A percentile compares a stretch with the other conserved stretches of the same genome.
Evolutionary conservation across 2,329 filamentous ascomycete species (phyloP).

Genomic region (Cladobotryum mycophilum): DNA sequence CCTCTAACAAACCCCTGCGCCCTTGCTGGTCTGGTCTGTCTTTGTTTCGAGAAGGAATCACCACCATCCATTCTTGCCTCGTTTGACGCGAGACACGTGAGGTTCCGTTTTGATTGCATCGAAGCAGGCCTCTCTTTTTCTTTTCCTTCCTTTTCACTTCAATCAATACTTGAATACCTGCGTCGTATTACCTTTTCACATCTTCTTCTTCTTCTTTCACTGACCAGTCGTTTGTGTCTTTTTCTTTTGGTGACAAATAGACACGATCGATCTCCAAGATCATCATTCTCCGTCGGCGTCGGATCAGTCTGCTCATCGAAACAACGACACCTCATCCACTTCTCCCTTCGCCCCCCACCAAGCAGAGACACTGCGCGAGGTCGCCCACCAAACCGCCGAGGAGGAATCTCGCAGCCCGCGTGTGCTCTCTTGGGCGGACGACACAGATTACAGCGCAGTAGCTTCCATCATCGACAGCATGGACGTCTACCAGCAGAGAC

Average conservation of each 20-base stretch:
- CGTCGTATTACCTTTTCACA: not conserved
- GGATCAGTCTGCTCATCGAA: conserved; percentile 53
- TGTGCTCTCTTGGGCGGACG: conserved; percentile 41
- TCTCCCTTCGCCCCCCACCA: conserved; percentile 69
- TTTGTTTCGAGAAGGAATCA: too few relatives aligned
- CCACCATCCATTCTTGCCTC: not conserved
- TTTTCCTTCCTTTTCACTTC: not conserved
- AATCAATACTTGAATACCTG: not conserved
- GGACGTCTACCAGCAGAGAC: conserved; percentile 26
- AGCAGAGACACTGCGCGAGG: conserved; percentile 73
- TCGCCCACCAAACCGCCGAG: conserved; percentile 68
- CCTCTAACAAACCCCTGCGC: not conserved
- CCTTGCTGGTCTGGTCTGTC: not conserved
- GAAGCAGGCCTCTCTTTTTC: not conserved
- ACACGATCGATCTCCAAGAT: conserved; percentile 92
- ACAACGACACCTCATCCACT: conserved; percentile 31
- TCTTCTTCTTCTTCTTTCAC: conserved; percentile 7
- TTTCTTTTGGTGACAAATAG: conserved; percentile 37
- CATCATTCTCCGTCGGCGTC: conserved; percentile 75
- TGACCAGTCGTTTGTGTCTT: conserved; percentile 15
- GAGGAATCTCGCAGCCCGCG: conserved; percentile 59
- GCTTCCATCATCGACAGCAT: conserved; percentile 20
- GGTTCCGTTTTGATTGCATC: not conserved
- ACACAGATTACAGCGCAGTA: conserved; percentile 21
- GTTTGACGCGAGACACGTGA: not conserved